These are phyloP conservation scores for Avena atlantica DNA, from an alignment of 176 grass and related monocot genomes.

Conservation along the genomic window DNA sequence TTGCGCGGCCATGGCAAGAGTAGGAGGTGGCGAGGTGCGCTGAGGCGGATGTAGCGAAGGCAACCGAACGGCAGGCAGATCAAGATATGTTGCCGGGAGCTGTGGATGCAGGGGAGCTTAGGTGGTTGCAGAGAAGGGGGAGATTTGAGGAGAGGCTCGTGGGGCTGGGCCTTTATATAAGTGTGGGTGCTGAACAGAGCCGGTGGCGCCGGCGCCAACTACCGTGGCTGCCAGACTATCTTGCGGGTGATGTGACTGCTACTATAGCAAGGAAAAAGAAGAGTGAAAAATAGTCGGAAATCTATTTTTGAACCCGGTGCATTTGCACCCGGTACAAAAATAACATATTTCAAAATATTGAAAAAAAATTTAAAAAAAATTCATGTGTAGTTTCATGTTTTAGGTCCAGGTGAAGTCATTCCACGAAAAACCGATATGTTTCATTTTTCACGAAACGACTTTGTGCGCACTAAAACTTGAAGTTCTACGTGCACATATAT, in stretches of 20 bases:
- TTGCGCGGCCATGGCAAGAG: constrained; percentile 18
- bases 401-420: too few species aligned
- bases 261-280: too few species aligned
- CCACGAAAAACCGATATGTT: too few species aligned
- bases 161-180: constrained; percentile 50
- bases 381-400: too few species aligned
- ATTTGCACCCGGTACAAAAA: too few species aligned
- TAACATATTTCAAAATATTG: too few species aligned
- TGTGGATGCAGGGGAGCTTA: neutral
- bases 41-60: neutral
- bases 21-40: neutral
- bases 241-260: constrained; percentile 33
- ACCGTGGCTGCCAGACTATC: constrained; percentile 14
- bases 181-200: neutral
- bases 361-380: too few species aligned
- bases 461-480: too few species aligned
- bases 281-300: too few species aligned
- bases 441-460: too few species aligned
- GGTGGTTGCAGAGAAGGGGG: neutral
- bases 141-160: neutral
- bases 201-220: neutral
- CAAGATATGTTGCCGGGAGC: neutral
- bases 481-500: too few species aligned
- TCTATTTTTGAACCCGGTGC: too few species aligned
- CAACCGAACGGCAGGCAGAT: neutral